Conservation (phyloP, 2,329 filamentous ascomycete genomes). For the Samsoniella hepiali region DNA sequence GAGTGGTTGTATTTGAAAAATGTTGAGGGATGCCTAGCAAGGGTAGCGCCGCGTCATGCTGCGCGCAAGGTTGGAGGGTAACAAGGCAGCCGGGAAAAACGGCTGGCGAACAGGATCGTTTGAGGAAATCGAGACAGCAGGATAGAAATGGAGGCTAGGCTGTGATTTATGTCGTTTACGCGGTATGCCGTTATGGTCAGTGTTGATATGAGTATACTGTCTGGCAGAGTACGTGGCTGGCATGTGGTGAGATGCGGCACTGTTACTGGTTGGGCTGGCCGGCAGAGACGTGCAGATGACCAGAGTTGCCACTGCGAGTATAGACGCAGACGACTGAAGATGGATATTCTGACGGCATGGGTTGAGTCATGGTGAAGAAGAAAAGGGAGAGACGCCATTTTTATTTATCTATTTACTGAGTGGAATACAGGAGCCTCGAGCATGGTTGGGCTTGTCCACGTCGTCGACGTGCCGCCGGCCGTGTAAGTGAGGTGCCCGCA, state of each 20-base stretch:
- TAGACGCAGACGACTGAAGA: too few species aligned
- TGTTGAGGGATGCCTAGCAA: not conserved
- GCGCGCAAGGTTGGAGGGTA: not conserved
- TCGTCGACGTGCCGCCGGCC: too few species aligned
- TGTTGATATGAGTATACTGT: not conserved
- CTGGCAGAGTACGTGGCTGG: not conserved
- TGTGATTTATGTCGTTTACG: not conserved
- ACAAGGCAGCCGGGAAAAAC: not conserved
- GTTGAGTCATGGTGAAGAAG: too few species aligned
- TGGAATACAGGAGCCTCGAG: too few species aligned
- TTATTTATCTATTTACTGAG: too few species aligned
- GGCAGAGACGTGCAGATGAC: not conserved
- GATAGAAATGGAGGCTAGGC: not conserved
- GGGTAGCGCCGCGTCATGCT: slow-evolving; percentile 4
- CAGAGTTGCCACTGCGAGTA: not conserved
- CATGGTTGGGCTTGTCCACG: too few species aligned
- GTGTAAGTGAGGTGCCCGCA: too few species aligned
- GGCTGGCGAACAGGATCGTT: not conserved
- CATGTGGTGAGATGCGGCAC: slow-evolving; percentile 1
- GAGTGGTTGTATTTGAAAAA: not conserved
- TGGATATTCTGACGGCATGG: too few species aligned
- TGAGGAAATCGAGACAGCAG: not conserved
- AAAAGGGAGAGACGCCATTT: too few species aligned
- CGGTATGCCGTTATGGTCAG: not conserved
- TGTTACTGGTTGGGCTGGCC: not conserved